Evolutionary conservation across 2,329 filamentous ascomycete genomes (phyloP), one percentile per base, ranked within the genome.

Genomic region (Phaeosphaeriaceae sp.): DNA sequence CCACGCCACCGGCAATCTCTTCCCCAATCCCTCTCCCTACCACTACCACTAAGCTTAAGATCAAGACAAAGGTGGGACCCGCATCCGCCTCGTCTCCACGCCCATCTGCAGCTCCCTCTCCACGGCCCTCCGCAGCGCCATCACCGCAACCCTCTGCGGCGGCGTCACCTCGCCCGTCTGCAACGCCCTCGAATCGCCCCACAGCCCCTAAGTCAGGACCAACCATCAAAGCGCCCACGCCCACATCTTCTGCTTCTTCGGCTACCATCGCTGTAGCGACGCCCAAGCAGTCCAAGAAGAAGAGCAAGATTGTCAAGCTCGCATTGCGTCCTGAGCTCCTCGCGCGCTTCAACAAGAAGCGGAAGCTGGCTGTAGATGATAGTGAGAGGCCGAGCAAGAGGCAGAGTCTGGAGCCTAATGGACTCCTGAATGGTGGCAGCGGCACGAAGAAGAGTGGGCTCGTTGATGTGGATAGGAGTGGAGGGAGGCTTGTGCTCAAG

Each of bases 271-370:
- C 51, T 6, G 22, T 15, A 15, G 52, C 62, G 40, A 26, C 59
- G 24, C 17, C 60, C 2, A 66, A 62, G 26, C 28, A 50, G 1
- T 49, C 59, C 9, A 67, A 66, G 55, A 74, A 71, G 61, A 66
- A 65, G 56, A 68, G 63, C 60, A 71, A 71, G 49, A 64, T 70
- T 8, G 69, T 74, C 49, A 72, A 69, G 23, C 60, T 75, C 5
- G 61, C 55, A 1, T 56, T 74, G 28, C 40, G 68, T 3, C 57
- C 71, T 44, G 66, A 47, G 35, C 52, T 57, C 6, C 59, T 66
- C 11, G 55, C 66, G 2, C 55, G 50, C 3, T 61, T 70, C 30
- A 48, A 30, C 46, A 71, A 61, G 54, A 70, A 70, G 53, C 69
- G 73, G 30, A 76, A 69, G 59, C 53, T 64, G 54, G 58, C 44